phyloP scores from a whole-genome alignment of 2,329 filamentous ascomycete species.

The Parastagonospora avenae region DNA sequence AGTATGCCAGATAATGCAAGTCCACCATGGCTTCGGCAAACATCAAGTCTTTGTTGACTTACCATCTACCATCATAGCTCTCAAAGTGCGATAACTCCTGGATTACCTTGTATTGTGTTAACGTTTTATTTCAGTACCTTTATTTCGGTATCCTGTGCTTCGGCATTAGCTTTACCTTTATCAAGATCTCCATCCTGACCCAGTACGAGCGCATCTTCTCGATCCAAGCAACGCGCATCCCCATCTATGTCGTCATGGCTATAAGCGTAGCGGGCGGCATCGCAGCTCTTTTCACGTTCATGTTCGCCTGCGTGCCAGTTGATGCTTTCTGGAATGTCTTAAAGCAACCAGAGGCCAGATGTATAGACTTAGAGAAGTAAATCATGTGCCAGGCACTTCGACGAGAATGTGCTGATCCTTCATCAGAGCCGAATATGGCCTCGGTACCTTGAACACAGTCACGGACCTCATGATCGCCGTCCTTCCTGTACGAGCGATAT shows the following conservation, averaged over 20 bases:
- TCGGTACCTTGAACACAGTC: neutral
- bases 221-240: neutral
- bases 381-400: too few species aligned
- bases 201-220: neutral
- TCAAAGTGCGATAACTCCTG: neutral
- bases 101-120: neutral
- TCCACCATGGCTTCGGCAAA: neutral
- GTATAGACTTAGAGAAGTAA: neutral
- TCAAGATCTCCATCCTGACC: neutral
- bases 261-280: neutral
- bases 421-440: neutral
- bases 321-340: neutral
- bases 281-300: neutral
- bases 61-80: neutral
- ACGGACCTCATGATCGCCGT: neutral
- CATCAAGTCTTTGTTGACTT: neutral
- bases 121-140: neutral
- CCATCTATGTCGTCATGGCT: neutral
- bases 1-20: neutral
- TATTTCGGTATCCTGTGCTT: neutral
- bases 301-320: neutral
- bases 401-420: too few species aligned
- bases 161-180: neutral
- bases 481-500: neutral
- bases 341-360: neutral